phyloP scores from a whole-genome alignment of 2,329 filamentous ascomycete species.

The Colletotrichum tanaceti region DNA sequence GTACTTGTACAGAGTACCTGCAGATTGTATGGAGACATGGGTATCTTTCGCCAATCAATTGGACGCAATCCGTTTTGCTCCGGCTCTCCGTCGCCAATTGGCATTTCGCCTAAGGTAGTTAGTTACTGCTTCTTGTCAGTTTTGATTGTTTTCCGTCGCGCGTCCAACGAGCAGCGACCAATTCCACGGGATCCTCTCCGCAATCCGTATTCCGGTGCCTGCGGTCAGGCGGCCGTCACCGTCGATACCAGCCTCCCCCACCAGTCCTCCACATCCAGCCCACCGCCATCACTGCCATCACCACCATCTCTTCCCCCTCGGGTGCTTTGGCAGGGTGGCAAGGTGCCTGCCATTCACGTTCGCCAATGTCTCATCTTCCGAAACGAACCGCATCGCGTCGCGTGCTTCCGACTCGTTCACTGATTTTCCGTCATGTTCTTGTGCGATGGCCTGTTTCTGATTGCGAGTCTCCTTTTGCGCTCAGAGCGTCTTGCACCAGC shows the following conservation, averaged over 20 bases:
- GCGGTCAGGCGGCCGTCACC: background rate
- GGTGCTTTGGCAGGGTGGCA: background rate
- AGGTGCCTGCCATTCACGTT: background rate
- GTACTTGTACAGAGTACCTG: too few relatives aligned
- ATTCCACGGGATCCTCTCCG: background rate
- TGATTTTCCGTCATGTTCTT: slow-evolving; percentile 25
- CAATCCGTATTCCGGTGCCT: background rate
- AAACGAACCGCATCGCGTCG: slow-evolving; percentile 27
- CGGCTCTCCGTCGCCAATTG: background rate
- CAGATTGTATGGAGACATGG: slow-evolving; percentile 18
- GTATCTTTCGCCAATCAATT: slow-evolving; percentile 38
- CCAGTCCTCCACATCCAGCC: too few relatives aligned
- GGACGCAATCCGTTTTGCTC: slow-evolving; percentile 27
- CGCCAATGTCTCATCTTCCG: slow-evolving; percentile 32
- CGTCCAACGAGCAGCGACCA: background rate
- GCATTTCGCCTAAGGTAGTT: background rate
- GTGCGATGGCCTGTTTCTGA: slow-evolving; percentile 29
- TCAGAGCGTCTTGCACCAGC: slow-evolving; percentile 5
- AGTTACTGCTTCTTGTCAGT: background rate
- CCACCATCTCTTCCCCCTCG: background rate
- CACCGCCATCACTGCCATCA: too few relatives aligned
- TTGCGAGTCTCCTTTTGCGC: slow-evolving; percentile 20
- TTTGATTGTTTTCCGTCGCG: background rate
- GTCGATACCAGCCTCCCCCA: background rate
- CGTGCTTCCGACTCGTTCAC: slow-evolving; percentile 8